These are phyloP conservation scores for Emiliania huxleyi DNA, from an alignment of 78 protist species.

Conservation along the genomic window DNA sequence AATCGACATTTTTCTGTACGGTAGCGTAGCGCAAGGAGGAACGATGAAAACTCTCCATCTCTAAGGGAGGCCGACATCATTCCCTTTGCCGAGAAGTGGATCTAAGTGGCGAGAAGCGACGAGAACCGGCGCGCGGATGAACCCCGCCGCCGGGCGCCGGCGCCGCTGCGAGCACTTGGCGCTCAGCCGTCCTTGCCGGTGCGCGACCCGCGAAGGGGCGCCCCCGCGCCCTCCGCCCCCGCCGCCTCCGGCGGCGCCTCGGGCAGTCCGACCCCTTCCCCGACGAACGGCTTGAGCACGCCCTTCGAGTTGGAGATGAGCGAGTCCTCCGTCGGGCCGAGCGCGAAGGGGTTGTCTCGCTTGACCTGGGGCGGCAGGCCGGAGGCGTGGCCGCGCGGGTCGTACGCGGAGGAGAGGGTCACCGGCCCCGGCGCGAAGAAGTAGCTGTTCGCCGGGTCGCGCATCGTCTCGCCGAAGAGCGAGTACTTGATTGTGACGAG, in stretches of 20 bases:
- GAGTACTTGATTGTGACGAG: background rate
- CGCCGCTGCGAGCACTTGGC: too few relatives aligned
- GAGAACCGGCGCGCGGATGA: too few relatives aligned
- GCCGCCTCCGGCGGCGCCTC: background rate
- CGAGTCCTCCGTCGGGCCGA: background rate
- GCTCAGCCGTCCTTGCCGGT: background rate
- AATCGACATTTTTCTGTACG: too few relatives aligned
- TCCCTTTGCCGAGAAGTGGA: too few relatives aligned
- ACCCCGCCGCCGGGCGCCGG: too few relatives aligned
- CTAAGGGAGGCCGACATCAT: too few relatives aligned
- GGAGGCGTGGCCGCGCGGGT: background rate
- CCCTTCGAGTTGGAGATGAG: background rate
- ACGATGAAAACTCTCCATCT: too few relatives aligned
- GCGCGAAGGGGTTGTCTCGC: background rate
- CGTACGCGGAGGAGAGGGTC: background rate
- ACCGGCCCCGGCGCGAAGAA: background rate
- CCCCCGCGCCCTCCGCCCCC: too few relatives aligned
- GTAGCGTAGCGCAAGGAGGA: too few relatives aligned
- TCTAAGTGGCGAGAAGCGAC: too few relatives aligned
- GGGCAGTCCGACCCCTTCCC: background rate
- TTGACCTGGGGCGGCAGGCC: background rate
- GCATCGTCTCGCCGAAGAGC: constrained; percentile 8
- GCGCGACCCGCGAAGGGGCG: background rate
- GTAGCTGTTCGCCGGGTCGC: background rate
- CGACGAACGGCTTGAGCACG: background rate